Percentiles rank a stretch among this genome's conserved stretches.
Evolutionary conservation across 768 basidiomycete genomes (phyloP).

Genomic region (Termitomyces sp.): DNA sequence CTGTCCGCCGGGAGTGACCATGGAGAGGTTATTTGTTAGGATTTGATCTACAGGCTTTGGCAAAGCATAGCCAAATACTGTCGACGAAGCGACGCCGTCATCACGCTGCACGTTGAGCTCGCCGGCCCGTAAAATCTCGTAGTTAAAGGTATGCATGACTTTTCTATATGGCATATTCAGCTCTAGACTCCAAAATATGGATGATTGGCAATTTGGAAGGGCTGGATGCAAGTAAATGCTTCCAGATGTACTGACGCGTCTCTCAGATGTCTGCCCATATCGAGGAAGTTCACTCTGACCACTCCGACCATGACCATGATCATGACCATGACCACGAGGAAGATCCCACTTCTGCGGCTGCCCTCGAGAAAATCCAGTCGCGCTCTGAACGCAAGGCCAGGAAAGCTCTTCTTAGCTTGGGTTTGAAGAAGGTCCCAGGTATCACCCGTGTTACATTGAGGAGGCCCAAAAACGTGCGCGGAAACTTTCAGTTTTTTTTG

Average conservation of each 20-base stretch:
- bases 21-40: constrained; percentile 20
- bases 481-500: constrained; percentile 4
- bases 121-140: constrained; percentile 21
- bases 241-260: constrained; percentile 31
- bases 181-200: background rate
- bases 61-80: constrained; percentile 28
- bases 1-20: background rate
- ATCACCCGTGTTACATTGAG: constrained; percentile 95
- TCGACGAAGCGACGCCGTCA: constrained; percentile 32
- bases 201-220: constrained; percentile 5
- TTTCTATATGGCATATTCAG: background rate
- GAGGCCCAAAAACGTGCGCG: constrained; percentile 86
- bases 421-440: constrained; percentile 87
- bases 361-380: constrained; percentile 91
- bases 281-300: constrained; percentile 81
- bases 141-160: constrained; percentile 28
- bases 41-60: constrained; percentile 17
- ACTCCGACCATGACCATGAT: constrained; percentile 60
- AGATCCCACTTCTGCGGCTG: constrained; percentile 80
- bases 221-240: constrained; percentile 32
- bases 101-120: constrained; percentile 37
- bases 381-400: constrained; percentile 93
- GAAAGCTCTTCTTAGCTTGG: constrained; percentile 88
- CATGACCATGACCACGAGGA: constrained; percentile 64
- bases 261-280: constrained; percentile 76